Evolutionary conservation across 2,329 filamentous ascomycete species (phyloP), one percentile per base, ranked within the genome.

Genomic region (Neofusicoccum cordaticola): DNA sequence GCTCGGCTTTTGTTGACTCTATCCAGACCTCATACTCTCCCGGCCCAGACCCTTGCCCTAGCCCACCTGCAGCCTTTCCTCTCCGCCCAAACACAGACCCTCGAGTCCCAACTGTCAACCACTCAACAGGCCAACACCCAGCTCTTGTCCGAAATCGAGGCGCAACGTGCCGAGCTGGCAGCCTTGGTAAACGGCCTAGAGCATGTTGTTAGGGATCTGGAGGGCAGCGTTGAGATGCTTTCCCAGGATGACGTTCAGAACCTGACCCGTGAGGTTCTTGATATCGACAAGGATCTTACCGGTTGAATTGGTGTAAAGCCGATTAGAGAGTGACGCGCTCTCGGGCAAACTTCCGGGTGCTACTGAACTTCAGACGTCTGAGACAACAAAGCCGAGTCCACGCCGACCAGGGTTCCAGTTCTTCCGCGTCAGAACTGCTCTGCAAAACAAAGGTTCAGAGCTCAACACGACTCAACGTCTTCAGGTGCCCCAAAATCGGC

Each of bases 41-140:
- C 84, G 0, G 84, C 86, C 0, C 77, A 82, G 34, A 81, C 84
- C 53, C 77, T 89, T 11, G 84, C 86, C 66, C 78, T 81, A 17
- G 84, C 86, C n/a, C 85, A 88, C 72, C 75, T 89, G 3, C 80
- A 81, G 57, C 85, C 86, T 0, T 84, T 85, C 65, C 75, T 89
- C 57, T 76, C 80, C 48, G 77, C 82, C 67, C 81, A 83, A 56
- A 79, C 83, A 22, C 72, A 75, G n/a, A 74, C 80, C 2, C 76
- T 88, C 66, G 78, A 81, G 62, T 68, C 72, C n/a, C 81, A 82
- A 65, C 76, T 88, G 41, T 75, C 81, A 60, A 73, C 74, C 22
- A 80, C 83, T 3, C 81, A 86, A 68, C 69, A 76, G 15, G 77
- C 85, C 63, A 89, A 89, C 69, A 75, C 75, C n/a, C 77, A 80